These are phyloP conservation scores for Ehretia macrophylla DNA, from an alignment of 257 asterid genomes.

Conservation along the genomic window DNA sequence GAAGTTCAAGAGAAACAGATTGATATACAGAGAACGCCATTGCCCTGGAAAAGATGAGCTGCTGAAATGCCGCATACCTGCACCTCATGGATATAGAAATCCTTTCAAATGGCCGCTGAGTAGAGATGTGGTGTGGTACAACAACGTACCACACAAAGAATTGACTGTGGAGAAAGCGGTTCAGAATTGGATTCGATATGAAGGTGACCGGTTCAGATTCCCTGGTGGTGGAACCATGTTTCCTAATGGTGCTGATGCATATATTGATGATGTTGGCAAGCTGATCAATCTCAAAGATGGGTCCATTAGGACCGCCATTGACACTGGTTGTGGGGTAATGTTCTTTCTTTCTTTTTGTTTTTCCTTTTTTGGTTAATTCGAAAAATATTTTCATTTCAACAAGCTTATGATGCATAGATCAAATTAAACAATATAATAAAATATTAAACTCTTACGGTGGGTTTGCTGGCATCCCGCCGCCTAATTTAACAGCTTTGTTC, in stretches of 20 bases:
- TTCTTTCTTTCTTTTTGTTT: not conserved
- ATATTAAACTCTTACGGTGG: too few species aligned
- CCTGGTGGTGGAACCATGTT: conserved; percentile 98
- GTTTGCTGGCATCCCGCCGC: too few species aligned
- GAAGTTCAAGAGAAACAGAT: conserved; percentile 35
- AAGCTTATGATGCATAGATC: too few species aligned
- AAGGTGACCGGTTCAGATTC: conserved; percentile 68
- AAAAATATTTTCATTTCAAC: not conserved
- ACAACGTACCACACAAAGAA: conserved; percentile 80
- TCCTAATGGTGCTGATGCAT: conserved; percentile 70
- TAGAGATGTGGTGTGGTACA: conserved; percentile 80
- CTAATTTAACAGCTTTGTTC: too few species aligned
- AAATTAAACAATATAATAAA: too few species aligned
- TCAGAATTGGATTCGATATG: conserved; percentile 81
- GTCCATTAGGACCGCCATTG: conserved; percentile 79
- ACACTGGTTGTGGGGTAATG: conserved; percentile 93
- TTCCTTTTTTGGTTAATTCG: not conserved
- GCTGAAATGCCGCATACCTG: conserved; percentile 66
- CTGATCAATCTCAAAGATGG: conserved; percentile 69
- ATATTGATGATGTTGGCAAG: conserved; percentile 67
- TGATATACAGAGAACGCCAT: conserved; percentile 72
- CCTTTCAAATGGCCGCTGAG: conserved; percentile 81
- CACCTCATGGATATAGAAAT: conserved; percentile 62
- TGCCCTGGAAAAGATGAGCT: conserved; percentile 54
- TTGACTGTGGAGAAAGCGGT: conserved; percentile 83